Base-by-base conservation (phyloP, 495 filamentous ascomycete genomes). In the Tuber microsphaerosporum region DNA sequence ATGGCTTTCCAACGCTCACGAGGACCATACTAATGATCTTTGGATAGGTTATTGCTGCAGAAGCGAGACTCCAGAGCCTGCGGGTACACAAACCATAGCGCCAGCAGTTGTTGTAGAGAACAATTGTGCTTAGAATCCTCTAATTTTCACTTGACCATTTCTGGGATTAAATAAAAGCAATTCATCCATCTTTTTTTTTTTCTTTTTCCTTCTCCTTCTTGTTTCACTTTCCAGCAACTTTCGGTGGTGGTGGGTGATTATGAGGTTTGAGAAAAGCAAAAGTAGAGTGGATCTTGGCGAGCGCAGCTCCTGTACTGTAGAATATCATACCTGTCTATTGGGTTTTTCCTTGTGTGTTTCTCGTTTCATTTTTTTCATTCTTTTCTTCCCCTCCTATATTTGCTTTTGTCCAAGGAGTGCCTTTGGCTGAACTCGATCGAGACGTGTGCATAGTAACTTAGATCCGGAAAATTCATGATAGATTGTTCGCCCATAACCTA, bases 41-140 rank as follows among this genome's bases (percentile, higher is more conserved):
- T 45, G 17, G 8, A 71, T 71, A 82, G 80, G 70, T 82, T 69
- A 82, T 82, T 74, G 74, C 81, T 42, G 81, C 81, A 1, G 81
- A 90, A 83, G 89, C 89, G n/a, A 84, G 89, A 75, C 83, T 90
- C 71, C 88, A 90, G 82, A 90, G 88, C 78, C 82, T 90, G 80
- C 86, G 85, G 78, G 84, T 89, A 41, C 87, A 89, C 77, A 87
- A 85, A 80, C 73, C 72, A 26, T 70, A 79, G 34, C 72, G 26
- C 76, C 51, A 42, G 65, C 20, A 37, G 10, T 19, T n/a, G 31
- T 69, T 70, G 31, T 48, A 41, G 37, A 71, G 56, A 77, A 79
- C 72, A 71, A 79, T 79, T 75, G 73, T 75, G 72, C 74, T 75
- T 79, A 79, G 76, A 79, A 69, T 41, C 78, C 48, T 68, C n/a